phyloP scores from a whole-genome alignment of 257 asterid genomes.

The Solanum neorickii region DNA sequence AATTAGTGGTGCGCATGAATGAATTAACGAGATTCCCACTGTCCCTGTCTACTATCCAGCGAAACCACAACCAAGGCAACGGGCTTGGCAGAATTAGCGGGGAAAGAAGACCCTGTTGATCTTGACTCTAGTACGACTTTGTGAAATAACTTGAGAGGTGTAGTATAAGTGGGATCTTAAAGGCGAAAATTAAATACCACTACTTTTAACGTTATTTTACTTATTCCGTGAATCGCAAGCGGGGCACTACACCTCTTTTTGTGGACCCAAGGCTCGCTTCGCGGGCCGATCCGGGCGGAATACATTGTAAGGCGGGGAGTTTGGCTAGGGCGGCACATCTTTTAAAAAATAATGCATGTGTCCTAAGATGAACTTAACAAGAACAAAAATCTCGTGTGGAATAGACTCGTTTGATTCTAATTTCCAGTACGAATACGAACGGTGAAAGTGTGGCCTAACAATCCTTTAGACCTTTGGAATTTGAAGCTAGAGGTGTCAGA shows the following conservation, averaged over 20 bases:
- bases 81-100: not conserved
- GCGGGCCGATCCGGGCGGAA: conserved; percentile 14
- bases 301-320: conserved; percentile 29
- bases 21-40: conserved; percentile 8
- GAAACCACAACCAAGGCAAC: too few species aligned
- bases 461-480: not conserved
- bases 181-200: conserved; percentile 82
- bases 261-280: conserved; percentile 42
- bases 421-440: not conserved
- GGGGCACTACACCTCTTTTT: conserved; percentile 60
- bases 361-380: not conserved
- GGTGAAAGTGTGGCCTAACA: not conserved
- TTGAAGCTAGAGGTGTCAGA: not conserved
- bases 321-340: conserved; percentile 28
- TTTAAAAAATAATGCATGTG: conserved; percentile 9
- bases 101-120: conserved; percentile 69
- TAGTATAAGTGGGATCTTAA: conserved; percentile 25
- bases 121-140: conserved; percentile 61
- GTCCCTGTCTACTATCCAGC: too few species aligned
- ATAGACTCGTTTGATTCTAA: not conserved
- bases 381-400: not conserved
- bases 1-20: conserved; percentile 33
- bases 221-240: conserved; percentile 70
- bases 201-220: conserved; percentile 83
- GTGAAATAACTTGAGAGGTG: conserved; percentile 2